Conservation (phyloP, 1,284 basidiomycete genomes). For the Heliocybe sulcata region DNA sequence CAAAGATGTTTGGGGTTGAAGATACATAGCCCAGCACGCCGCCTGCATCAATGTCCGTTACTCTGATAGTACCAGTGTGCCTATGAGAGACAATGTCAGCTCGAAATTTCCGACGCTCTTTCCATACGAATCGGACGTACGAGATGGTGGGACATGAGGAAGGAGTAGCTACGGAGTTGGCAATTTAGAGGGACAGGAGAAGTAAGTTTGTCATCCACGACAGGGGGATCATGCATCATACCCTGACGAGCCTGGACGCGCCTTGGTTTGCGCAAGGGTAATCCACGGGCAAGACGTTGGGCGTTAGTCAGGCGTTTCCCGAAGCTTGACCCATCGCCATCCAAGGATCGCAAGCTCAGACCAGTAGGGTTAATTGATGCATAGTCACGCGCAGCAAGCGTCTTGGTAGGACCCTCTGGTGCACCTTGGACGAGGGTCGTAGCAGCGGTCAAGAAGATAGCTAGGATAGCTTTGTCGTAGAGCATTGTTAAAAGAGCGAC, state of each 20-base stretch:
- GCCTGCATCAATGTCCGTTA: constrained; percentile 4
- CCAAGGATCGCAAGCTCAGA: neutral
- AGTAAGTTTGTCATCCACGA: too few species aligned
- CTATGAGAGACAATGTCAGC: neutral
- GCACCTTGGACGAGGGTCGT: neutral
- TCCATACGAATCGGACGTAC: too few species aligned
- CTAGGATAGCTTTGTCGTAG: neutral
- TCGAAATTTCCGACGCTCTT: too few species aligned
- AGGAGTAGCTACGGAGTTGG: too few species aligned
- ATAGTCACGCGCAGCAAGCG: neutral
- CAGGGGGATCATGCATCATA: too few species aligned
- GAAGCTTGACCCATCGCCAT: neutral
- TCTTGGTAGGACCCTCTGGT: neutral
- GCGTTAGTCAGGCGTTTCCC: constrained; percentile 12
- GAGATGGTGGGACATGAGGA: neutral
- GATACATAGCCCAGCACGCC: constrained; percentile 7
- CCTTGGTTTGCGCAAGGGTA: constrained; percentile 15
- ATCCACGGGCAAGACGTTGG: constrained; percentile 16
- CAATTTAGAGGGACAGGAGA: too few species aligned
- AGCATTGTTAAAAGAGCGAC: neutral
- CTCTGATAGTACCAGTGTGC: constrained; percentile 10
- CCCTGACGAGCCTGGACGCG: neutral
- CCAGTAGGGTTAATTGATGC: neutral
- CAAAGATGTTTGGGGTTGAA: constrained; percentile 11
- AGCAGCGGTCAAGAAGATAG: neutral